Evolutionary conservation across 352 stramenopile species (phyloP).

Genomic region (Phytopythium ostracodes): DNA sequence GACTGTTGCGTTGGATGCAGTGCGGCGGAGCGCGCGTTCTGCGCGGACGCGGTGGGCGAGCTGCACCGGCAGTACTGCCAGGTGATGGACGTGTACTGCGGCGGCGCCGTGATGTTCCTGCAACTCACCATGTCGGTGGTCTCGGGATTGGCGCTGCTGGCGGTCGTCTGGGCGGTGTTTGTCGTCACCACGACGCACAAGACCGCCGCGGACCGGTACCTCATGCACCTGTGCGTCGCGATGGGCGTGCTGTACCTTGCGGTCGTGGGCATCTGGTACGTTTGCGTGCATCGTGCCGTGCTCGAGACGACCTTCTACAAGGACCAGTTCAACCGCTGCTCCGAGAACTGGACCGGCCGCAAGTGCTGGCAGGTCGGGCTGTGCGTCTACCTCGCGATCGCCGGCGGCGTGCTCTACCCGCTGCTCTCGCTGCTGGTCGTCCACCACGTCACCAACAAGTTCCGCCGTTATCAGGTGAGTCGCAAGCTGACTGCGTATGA

Average conservation of each 20-base stretch:
- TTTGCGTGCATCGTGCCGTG: conserved; percentile 55
- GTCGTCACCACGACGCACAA: conserved; percentile 47
- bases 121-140: conserved; percentile 53
- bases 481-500: neutral
- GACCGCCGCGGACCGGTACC: conserved; percentile 62
- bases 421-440: conserved; percentile 60
- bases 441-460: conserved; percentile 58
- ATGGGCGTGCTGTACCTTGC: conserved; percentile 45
- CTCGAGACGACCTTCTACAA: conserved; percentile 77
- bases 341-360: conserved; percentile 42
- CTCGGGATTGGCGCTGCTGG: conserved; percentile 40
- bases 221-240: conserved; percentile 69
- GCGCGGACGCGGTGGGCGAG: conserved; percentile 45
- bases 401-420: conserved; percentile 49
- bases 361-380: conserved; percentile 71
- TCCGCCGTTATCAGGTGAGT: conserved; percentile 40
- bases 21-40: conserved; percentile 35
- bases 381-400: conserved; percentile 55
- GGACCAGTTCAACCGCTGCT: conserved; percentile 74
- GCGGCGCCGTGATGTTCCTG: conserved; percentile 44
- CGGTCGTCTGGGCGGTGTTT: conserved; percentile 43
- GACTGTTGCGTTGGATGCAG: conserved; percentile 9
- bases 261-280: conserved; percentile 59
- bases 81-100: conserved; percentile 71
- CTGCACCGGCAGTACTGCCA: conserved; percentile 74